Evolutionary conservation across 805 yeast species (phyloP), one percentile per base, ranked within the genome.

Genomic region (Candida railenensis): DNA sequence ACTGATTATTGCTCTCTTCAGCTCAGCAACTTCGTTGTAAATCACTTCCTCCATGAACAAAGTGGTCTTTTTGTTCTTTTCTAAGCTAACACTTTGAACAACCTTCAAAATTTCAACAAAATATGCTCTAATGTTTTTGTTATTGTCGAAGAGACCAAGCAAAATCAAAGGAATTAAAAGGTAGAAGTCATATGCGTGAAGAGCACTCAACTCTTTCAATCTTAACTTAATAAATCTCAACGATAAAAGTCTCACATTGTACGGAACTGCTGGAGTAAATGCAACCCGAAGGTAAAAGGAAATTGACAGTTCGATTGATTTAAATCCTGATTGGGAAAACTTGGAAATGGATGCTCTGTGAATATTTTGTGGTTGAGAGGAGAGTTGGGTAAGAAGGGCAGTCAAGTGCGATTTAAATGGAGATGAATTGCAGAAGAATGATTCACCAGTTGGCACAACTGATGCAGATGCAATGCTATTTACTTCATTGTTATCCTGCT

Each of bases 261-360:
- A 56, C 40, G 94, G 94, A 2, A 81, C 72, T 4, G 78, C 70
- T 12, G 81, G 75, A 1, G 88, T 77, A 22, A 80, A 71, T 0
- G 83, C 62, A 3, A 81, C 69, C 60, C 90, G 73, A 11, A 81
- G 55, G 36, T 83, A 60, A 57, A 85, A 87, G 0, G 90, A 77
- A n/a, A 82, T 52, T 28, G 72, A 69, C 2, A 78, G 55, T 49
- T 74, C 81, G 2, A 57, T 46, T 2, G 76, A 60, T 1, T 66
- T 54, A 48, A 80, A 77, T 0, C 55, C 51, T n/a, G 49, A 22
- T 15, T 53, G 49, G 22, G 51, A 37, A 45, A 61, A 61, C 22
- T 43, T 38, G 19, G 41, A 36, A 22, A 57, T 47, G 3, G 49
- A 25, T n/a, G 43, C 16, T 39, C 49, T 51, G 38, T 58, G 55